Conservation (phyloP, 2,329 filamentous ascomycete species). For the Colletotrichum incanum region DNA sequence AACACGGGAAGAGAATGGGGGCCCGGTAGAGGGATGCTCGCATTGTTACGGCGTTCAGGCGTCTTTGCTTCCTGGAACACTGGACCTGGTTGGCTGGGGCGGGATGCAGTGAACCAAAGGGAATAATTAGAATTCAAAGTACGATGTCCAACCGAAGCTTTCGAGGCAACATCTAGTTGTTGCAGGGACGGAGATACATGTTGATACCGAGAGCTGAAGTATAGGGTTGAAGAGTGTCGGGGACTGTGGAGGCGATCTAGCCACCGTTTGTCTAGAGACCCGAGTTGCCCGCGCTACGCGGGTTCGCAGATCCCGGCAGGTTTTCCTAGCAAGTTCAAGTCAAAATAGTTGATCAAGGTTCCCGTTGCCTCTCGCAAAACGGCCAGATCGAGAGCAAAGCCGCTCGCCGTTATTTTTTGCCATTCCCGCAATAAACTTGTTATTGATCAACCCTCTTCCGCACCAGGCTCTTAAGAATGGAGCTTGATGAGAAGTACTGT, state of each 20-base stretch:
- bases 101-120: slow-evolving; percentile 41
- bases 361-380: too few species aligned
- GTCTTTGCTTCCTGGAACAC: slow-evolving; percentile 44
- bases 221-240: neutral
- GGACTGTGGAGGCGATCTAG: neutral
- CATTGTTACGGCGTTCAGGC: slow-evolving; percentile 44
- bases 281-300: neutral
- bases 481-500: neutral
- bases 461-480: neutral
- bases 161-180: neutral
- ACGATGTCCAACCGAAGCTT: slow-evolving; percentile 27
- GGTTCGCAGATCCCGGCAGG: neutral
- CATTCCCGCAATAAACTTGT: neutral
- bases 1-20: slow-evolving; percentile 25
- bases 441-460: neutral
- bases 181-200: neutral
- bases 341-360: neutral
- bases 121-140: slow-evolving; percentile 42
- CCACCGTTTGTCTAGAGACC: neutral
- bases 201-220: neutral
- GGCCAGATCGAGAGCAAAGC: neutral
- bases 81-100: slow-evolving; percentile 42
- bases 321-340: neutral
- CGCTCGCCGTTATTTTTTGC: slow-evolving; percentile 2
- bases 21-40: slow-evolving; percentile 38